These are phyloP conservation scores for Ramichloridium luteum DNA, from an alignment of 2,329 filamentous ascomycete genomes.

Conservation along the genomic window DNA sequence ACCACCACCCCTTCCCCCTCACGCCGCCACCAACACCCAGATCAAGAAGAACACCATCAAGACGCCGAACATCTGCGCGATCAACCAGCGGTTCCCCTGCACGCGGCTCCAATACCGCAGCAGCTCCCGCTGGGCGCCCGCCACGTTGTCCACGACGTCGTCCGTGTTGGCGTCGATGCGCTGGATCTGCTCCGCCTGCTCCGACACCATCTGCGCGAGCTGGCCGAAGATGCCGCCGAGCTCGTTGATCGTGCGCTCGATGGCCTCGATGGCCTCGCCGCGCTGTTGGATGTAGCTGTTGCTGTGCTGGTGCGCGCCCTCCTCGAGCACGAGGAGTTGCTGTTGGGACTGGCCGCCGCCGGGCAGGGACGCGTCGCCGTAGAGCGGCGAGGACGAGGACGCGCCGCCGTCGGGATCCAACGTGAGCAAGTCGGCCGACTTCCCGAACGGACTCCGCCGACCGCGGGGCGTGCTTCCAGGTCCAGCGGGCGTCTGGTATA, in stretches of 20 bases:
- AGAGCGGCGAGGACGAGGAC: constrained; percentile 31
- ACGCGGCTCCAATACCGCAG: constrained; percentile 96
- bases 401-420: too few species aligned
- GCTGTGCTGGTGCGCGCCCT: constrained; percentile 66
- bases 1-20: constrained; percentile 12
- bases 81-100: constrained; percentile 87
- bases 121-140: constrained; percentile 85
- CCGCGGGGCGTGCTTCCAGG: constrained; percentile 15
- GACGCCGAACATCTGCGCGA: constrained; percentile 74
- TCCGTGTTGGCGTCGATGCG: constrained; percentile 95
- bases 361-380: constrained; percentile 21
- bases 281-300: constrained; percentile 88
- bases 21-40: constrained; percentile 26
- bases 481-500: constrained; percentile 71
- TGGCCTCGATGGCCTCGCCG: constrained; percentile 91
- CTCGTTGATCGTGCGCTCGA: constrained; percentile 89
- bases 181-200: constrained; percentile 96
- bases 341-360: constrained; percentile 58
- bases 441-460: constrained; percentile 36
- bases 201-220: constrained; percentile 88
- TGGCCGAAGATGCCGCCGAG: constrained; percentile 88
- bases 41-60: constrained; percentile 63
- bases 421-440: constrained; percentile 40
- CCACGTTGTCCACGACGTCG: constrained; percentile 95
- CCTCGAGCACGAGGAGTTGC: constrained; percentile 77